Percentiles rank a stretch among this genome's conserved stretches.
Conservation (phyloP, 1,284 basidiomycete species). For the Sporisorium graminicola region DNA sequence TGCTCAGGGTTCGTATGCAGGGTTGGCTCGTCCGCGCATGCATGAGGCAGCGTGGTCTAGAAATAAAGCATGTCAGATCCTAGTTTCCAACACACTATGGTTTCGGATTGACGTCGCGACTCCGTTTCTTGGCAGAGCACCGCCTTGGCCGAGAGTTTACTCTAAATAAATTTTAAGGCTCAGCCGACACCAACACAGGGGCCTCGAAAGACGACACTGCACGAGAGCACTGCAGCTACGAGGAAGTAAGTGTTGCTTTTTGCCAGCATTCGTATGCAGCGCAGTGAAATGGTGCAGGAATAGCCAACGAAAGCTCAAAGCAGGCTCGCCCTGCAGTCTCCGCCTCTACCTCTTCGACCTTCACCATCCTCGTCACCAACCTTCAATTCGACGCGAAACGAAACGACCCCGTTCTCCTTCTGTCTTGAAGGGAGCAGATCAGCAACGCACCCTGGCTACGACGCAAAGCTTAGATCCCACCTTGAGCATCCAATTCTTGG, state of each 20-base stretch:
- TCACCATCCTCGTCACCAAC: neutral
- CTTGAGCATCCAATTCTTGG: no score
- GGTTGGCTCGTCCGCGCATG: neutral
- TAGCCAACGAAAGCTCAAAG: neutral
- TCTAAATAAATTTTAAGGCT: neutral
- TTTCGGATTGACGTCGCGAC: neutral
- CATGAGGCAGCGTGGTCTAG: neutral
- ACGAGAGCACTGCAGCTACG: neutral
- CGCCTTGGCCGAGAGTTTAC: slow-evolving; percentile 8
- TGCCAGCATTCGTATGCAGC: neutral
- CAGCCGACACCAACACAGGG: slow-evolving; percentile 20
- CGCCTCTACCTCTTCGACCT: neutral
- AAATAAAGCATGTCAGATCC: neutral
- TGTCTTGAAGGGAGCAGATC: slow-evolving; percentile 9
- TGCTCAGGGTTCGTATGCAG: slow-evolving; percentile 1
- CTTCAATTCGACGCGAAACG: neutral
- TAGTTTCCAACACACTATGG: no score
- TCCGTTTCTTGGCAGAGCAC: slow-evolving; percentile 10
- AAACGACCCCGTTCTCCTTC: neutral
- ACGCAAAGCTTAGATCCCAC: no score
- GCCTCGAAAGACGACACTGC: neutral
- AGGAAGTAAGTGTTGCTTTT: neutral
- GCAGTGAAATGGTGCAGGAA: neutral
- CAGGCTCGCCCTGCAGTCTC: no score
- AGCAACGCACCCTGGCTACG: neutral